Evolutionary conservation across 176 grass and related monocot species (phyloP), one percentile per base, ranked within the genome.

Genomic region (Avena sativa): DNA sequence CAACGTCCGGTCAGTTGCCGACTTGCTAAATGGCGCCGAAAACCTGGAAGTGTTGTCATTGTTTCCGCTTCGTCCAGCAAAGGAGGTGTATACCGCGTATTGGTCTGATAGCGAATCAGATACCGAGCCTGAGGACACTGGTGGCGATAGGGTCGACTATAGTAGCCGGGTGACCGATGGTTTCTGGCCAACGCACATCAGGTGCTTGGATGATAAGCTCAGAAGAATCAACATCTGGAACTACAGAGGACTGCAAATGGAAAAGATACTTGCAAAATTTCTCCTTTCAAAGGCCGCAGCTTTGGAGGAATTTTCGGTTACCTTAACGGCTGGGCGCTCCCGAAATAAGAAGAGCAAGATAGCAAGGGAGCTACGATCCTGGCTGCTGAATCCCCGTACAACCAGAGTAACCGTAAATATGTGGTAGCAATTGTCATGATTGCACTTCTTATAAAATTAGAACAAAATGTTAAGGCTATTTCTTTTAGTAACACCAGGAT

Each of bases 251-350:
- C 12, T 19, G 26, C 80, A 66, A 32, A 10, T 40, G 11, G 49
- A 82, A 53, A 70, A 67, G 17, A 66, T 81, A 15, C 79, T 65
- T 12, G 79, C 79, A 3, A 80, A 59, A 21, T 80, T 48, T 32
- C 59, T 80, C 0, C 61, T 82, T 3, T 82, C 80, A 0, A 82
- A 56, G 64, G 80, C 48, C 4, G 48, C 28, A 14, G 16, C 23
- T 49, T 50, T 71, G 64, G 48, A 71, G 64, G 21, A 81, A 66
- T 50, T 81, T 17, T 65, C 40, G 0, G 79, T 81, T 1, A 81
- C 60, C 21, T 48, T 81, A 7, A 16, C 44, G 4, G 21, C 21
- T 30, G 15, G 1, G 32, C 5, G 50, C 34, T 77, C 26, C 28
- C 49, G 4, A 77, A 10, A 32, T 19, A 20, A 56, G 74, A 2